Conservation (phyloP, 306 rosid genomes). For the Boehmeria nivea region DNA sequence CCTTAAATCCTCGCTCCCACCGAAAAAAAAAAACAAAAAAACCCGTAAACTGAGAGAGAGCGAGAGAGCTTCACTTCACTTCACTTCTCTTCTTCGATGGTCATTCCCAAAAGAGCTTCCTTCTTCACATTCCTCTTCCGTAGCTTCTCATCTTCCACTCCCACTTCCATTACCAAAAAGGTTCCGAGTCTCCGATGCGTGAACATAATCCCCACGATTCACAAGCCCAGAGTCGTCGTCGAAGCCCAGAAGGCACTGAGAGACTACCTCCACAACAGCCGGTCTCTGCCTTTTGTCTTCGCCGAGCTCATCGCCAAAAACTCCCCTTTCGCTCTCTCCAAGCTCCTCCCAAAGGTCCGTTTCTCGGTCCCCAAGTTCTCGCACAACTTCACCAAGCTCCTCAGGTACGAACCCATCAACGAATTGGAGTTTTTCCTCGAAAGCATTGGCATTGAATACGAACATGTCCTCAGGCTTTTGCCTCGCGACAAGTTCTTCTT, state of each 20-base stretch:
- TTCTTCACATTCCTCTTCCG: conserved; percentile 11
- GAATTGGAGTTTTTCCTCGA: conserved; percentile 84
- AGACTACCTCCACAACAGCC: conserved; percentile 64
- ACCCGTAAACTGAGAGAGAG: too few relatives aligned
- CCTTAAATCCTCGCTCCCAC: too few relatives aligned
- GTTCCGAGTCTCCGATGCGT: conserved; percentile 20
- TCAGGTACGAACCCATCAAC: conserved; percentile 74
- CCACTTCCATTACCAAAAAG: background rate
- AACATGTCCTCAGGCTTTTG: conserved; percentile 26
- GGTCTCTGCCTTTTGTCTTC: conserved; percentile 49
- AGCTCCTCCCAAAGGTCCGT: conserved; percentile 35
- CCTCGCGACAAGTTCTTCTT: conserved; percentile 60
- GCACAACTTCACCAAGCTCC: conserved; percentile 33
- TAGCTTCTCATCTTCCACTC: conserved; percentile 22
- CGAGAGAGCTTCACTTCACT: too few relatives aligned
- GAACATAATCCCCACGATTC: conserved; percentile 31
- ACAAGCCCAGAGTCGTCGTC: conserved; percentile 32
- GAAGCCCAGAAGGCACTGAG: conserved; percentile 54
- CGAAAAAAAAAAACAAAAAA: too few relatives aligned
- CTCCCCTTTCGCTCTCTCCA: conserved; percentile 41
- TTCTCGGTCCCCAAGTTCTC: conserved; percentile 35
- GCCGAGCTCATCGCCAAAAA: conserved; percentile 60
- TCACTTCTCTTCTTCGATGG: too few relatives aligned
- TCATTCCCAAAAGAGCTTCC: background rate
- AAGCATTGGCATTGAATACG: conserved; percentile 56